Evolutionary conservation across 805 yeast species (phyloP).

Genomic region (Wickerhamomyces bovis): DNA sequence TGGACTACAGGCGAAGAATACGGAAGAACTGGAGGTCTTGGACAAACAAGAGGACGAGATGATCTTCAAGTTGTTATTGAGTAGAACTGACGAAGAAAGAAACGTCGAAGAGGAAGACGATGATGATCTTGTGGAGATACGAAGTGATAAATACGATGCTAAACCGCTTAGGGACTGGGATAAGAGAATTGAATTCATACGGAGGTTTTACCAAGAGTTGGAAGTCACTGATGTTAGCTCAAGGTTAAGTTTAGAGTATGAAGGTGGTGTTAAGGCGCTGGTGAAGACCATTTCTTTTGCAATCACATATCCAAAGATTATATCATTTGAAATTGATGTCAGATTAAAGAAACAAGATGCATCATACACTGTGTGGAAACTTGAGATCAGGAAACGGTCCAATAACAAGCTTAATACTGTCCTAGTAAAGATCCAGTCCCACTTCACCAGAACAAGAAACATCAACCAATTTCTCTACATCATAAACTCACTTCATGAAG

Average conservation of each 20-base stretch:
- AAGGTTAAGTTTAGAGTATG: slow-evolving; percentile 11
- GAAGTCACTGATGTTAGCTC: slow-evolving; percentile 11
- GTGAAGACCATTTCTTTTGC: slow-evolving; percentile 17
- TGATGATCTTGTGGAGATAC: slow-evolving; percentile 4
- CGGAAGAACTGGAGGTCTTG: slow-evolving; percentile 3
- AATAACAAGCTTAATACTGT: slow-evolving; percentile 20
- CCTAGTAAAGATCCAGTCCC: slow-evolving; percentile 4
- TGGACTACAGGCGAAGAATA: slow-evolving; percentile 9
- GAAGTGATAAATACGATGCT: slow-evolving; percentile 10
- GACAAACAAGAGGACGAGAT: slow-evolving; percentile 11
- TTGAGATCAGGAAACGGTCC: slow-evolving; percentile 12
- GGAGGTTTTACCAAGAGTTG: slow-evolving; percentile 20
- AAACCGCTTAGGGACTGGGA: slow-evolving; percentile 21
- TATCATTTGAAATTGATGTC: slow-evolving; percentile 13
- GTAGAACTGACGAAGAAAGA: not conserved
- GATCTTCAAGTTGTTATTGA: slow-evolving; percentile 6
- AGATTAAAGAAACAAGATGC: slow-evolving; percentile 9
- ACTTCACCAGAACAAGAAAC: slow-evolving; percentile 11
- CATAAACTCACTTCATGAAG: slow-evolving; percentile 14
- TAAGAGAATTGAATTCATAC: slow-evolving; percentile 15
- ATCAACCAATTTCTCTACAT: slow-evolving; percentile 17
- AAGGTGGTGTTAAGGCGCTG: slow-evolving; percentile 5
- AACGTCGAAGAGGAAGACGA: slow-evolving; percentile 3
- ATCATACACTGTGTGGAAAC: slow-evolving; percentile 9
- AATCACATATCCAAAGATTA: slow-evolving; percentile 6